Evolutionary conservation across 2,329 filamentous ascomycete genomes (phyloP).

Genomic region (Chrysosporium keratinophilum): DNA sequence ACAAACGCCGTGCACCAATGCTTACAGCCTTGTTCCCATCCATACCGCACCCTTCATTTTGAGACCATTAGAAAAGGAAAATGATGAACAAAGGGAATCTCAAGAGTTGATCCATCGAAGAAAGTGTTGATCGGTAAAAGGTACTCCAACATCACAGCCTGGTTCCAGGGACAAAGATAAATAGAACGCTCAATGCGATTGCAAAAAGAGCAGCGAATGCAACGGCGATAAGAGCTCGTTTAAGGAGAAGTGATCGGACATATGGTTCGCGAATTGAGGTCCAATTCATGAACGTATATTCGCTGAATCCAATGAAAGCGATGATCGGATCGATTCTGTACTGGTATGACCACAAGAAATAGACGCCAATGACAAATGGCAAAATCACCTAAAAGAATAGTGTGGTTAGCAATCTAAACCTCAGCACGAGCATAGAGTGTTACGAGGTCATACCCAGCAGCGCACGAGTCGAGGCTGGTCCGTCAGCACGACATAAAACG

Average conservation of each 20-base stretch:
- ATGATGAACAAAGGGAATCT: not conserved
- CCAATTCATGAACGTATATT: slow-evolving; percentile 94
- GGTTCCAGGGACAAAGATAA: slow-evolving; percentile 86
- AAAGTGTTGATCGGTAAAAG: not conserved
- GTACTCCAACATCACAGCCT: slow-evolving; percentile 10
- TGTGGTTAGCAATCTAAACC: slow-evolving; percentile 18
- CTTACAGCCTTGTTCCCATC: not conserved
- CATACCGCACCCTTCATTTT: not conserved
- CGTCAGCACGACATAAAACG: slow-evolving; percentile 86
- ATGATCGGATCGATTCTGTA: slow-evolving; percentile 90
- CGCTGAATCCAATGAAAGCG: slow-evolving; percentile 79
- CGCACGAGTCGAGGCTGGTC: slow-evolving; percentile 62
- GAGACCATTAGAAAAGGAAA: not conserved
- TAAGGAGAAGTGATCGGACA: slow-evolving; percentile 72
- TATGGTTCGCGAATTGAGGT: slow-evolving; percentile 81
- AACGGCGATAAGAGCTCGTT: slow-evolving; percentile 72
- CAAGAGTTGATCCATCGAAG: not conserved
- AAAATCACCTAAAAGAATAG: slow-evolving; percentile 53
- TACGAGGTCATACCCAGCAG: slow-evolving; percentile 61
- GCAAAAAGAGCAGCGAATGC: slow-evolving; percentile 65
- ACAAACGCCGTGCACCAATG: slow-evolving; percentile 7
- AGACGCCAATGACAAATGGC: slow-evolving; percentile 84
- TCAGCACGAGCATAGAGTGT: not conserved
- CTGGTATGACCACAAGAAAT: slow-evolving; percentile 81
- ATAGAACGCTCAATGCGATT: slow-evolving; percentile 73